Evolutionary conservation across 352 stramenopile species (phyloP).

Genomic region (Vaucheria bursata): DNA sequence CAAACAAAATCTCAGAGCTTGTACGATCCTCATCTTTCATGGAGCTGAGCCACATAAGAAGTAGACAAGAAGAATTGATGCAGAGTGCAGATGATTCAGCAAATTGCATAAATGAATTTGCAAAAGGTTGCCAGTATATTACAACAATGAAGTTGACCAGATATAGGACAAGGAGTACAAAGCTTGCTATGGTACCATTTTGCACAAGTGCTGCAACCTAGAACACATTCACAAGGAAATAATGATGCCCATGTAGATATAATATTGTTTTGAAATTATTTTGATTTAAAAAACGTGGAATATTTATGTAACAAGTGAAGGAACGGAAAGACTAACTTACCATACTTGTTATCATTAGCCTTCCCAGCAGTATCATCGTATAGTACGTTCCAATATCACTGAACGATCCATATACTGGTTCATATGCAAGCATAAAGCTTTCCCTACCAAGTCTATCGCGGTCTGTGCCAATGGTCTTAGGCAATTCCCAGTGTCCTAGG

Average conservation of each 20-base stretch:
- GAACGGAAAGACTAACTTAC: neutral
- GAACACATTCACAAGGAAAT: no score
- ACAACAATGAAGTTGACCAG: neutral
- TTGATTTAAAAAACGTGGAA: no score
- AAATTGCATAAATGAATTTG: neutral
- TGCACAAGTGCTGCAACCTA: neutral
- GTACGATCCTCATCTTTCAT: neutral
- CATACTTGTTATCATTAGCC: neutral
- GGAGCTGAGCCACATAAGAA: neutral
- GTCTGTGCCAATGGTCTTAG: neutral
- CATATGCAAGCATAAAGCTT: neutral
- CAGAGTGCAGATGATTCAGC: neutral
- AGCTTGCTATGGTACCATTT: neutral
- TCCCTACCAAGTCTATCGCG: neutral
- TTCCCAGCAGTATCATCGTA: neutral
- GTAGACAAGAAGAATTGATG: constrained; percentile 1
- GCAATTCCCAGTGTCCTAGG: neutral
- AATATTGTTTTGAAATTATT: no score
- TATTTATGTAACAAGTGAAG: no score
- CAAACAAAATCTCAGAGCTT: neutral
- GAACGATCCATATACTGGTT: neutral
- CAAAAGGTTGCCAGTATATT: neutral
- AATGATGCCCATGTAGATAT: no score
- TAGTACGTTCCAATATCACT: neutral
- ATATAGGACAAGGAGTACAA: neutral